Conservation (phyloP, 2,329 filamentous ascomycete species). For the Penicillium paneum region DNA sequence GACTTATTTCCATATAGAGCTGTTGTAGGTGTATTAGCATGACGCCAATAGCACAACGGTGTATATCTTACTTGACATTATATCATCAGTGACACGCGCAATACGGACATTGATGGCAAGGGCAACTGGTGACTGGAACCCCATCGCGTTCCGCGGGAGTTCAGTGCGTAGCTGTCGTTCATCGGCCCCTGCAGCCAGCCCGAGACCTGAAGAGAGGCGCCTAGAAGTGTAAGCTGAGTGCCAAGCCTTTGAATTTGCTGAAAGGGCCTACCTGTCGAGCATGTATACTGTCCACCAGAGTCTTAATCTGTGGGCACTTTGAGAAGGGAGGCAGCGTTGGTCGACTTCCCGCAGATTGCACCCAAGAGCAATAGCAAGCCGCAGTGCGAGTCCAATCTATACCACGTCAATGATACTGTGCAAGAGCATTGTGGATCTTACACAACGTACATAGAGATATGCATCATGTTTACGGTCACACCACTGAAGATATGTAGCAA, state of each 20-base stretch:
- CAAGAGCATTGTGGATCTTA: no score
- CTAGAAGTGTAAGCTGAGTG: conserved; percentile 4
- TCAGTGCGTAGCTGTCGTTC: conserved; percentile 18
- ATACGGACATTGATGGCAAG: conserved; percentile 21
- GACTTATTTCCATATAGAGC: conserved; percentile 21
- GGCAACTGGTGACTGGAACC: conserved; percentile 19
- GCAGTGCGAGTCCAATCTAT: conserved; percentile 19
- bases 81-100: conserved; percentile 22
- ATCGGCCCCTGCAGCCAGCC: conserved; percentile 19
- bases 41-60: not conserved
- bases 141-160: conserved; percentile 13
- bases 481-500: conserved; percentile 22
- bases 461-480: conserved; percentile 22
- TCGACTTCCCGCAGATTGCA: conserved; percentile 16
- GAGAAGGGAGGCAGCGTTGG: conserved; percentile 20
- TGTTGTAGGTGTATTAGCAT: not conserved
- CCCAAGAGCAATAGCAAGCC: conserved; percentile 20
- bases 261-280: conserved; percentile 17
- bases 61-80: conserved; percentile 17
- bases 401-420: not conserved
- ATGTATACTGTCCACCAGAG: conserved; percentile 27
- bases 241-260: accelerated
- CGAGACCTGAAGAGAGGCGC: conserved; percentile 19
- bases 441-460: conserved; percentile 16
- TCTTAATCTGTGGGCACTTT: conserved; percentile 20